phyloP scores from a whole-genome alignment of 2,329 filamentous ascomycete species.

The Pezicula rhizophila region DNA sequence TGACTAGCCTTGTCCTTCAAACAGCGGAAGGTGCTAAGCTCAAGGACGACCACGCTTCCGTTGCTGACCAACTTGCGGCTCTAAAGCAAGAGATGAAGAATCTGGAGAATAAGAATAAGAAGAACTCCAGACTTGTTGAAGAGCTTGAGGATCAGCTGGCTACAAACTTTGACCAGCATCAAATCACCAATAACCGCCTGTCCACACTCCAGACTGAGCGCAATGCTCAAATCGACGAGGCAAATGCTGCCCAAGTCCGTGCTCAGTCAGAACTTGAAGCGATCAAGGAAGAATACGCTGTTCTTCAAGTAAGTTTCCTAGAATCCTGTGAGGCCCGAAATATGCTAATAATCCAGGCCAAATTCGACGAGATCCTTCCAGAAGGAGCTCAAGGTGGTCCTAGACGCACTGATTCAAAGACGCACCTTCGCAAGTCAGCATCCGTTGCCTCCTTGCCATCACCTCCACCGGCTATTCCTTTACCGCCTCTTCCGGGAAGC shows the following conservation, averaged over 20 bases:
- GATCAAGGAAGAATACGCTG: slow-evolving; percentile 62
- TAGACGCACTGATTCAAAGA: neutral
- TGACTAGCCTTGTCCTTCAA: slow-evolving; percentile 45
- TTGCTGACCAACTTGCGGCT: slow-evolving; percentile 51
- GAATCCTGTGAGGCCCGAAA: neutral
- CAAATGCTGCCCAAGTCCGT: slow-evolving; percentile 55
- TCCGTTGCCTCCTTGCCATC: slow-evolving; percentile 83
- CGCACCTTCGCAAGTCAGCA: slow-evolving; percentile 66
- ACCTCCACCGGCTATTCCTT: slow-evolving; percentile 89
- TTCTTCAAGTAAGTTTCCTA: slow-evolving; percentile 51
- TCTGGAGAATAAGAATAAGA: slow-evolving; percentile 68
- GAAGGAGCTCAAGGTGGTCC: slow-evolving; percentile 7
- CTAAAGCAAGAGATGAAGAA: slow-evolving; percentile 62
- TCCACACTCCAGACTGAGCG: slow-evolving; percentile 75
- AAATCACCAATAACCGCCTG: slow-evolving; percentile 76
- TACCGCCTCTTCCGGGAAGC: slow-evolving; percentile 75
- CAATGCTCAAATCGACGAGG: slow-evolving; percentile 71
- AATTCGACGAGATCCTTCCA: slow-evolving; percentile 51
- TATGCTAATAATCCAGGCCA: slow-evolving; percentile 39
- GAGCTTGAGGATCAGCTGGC: slow-evolving; percentile 96
- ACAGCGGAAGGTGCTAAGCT: slow-evolving; percentile 38
- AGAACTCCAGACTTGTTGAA: slow-evolving; percentile 85
- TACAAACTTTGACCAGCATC: slow-evolving; percentile 89
- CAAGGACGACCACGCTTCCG: slow-evolving; percentile 38
- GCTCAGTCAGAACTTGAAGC: slow-evolving; percentile 65